These are phyloP conservation scores for Ustulina deusta DNA, from an alignment of 2,329 filamentous ascomycete genomes.

Conservation along the genomic window DNA sequence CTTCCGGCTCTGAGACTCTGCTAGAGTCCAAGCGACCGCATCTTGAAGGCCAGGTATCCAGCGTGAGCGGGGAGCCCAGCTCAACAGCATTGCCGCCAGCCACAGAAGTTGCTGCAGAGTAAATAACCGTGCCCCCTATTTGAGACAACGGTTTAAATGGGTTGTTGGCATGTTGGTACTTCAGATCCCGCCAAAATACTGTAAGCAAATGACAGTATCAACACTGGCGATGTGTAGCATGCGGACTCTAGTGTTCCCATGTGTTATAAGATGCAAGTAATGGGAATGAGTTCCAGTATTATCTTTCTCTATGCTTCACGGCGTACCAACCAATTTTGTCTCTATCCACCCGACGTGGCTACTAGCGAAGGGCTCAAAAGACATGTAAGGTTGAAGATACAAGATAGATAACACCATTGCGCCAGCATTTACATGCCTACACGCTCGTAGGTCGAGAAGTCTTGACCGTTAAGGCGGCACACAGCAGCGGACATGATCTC, in stretches of 20 bases:
- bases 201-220: conserved; percentile 20
- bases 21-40: conserved; percentile 48
- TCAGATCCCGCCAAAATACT: not conserved
- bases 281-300: not conserved
- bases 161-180: not conserved
- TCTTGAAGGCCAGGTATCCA: conserved; percentile 44
- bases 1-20: conserved; percentile 42
- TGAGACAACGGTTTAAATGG: not conserved
- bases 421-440: not conserved
- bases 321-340: not conserved
- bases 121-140: not conserved
- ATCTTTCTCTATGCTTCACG: not conserved
- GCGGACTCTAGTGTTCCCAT: not conserved
- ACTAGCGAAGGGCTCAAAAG: not conserved
- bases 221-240: not conserved
- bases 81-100: conserved; percentile 30
- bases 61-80: conserved; percentile 28
- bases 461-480: not conserved
- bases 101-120: conserved; percentile 15
- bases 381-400: not conserved
- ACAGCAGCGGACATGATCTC: not conserved
- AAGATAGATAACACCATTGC: not conserved
- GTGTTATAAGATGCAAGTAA: not conserved
- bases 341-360: not conserved
- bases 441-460: not conserved